Evolutionary conservation across 2,329 filamentous ascomycete species (phyloP), one percentile per base, ranked within the genome.

Genomic region (Didymella arachidicola): DNA sequence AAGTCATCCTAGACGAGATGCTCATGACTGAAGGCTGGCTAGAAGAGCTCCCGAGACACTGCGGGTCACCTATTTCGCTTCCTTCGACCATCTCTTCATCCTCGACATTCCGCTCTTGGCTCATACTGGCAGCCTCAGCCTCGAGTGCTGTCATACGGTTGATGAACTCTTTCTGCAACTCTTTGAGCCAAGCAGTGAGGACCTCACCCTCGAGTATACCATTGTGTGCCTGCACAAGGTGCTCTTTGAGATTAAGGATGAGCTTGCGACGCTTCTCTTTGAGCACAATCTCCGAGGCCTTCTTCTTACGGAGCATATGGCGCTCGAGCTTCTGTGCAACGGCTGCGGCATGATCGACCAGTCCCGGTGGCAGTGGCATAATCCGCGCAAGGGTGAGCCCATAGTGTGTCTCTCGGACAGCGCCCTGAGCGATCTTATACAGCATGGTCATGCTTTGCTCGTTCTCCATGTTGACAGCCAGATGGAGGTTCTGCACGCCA

Each of bases 401-500:
- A 69, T 99, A 99, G 65, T 92, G 87, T 44, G 86, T 81, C 53
- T 92, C 87, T 55, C 86, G 79, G 1, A 91, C 85, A 0, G 85
- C 86, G 0, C 95, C 94, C 14, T 89, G 84, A 0, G 86, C 82
- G 36, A 97, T 84, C 63, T 88, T 93, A 78, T 98, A 98, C 0
- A 95, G 81, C 93, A 98, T 97, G 0, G 84, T 91, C 79, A 97
- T 90, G 34, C 84, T 86, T 1, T 86, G 82, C 2, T 83, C 79
- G 2, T 84, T 78, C 0, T 79, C 75, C 44, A 88, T 86, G 41
- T 93, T 84, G 0, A 93, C 90, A 0, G 87, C 84, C 2, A 98
- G 84, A 71, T 97, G 93, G 2, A 96, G 80, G 64, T 92, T 96
- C 25, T 93, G 81, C 0, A 97, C 92, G 0, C 93, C 93, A 16